A percentile compares a stretch with the other conserved stretches of the same genome.
These are phyloP conservation scores for Tagetes patula DNA, from an alignment of 129 eudicot species.

Conservation along the genomic window DNA sequence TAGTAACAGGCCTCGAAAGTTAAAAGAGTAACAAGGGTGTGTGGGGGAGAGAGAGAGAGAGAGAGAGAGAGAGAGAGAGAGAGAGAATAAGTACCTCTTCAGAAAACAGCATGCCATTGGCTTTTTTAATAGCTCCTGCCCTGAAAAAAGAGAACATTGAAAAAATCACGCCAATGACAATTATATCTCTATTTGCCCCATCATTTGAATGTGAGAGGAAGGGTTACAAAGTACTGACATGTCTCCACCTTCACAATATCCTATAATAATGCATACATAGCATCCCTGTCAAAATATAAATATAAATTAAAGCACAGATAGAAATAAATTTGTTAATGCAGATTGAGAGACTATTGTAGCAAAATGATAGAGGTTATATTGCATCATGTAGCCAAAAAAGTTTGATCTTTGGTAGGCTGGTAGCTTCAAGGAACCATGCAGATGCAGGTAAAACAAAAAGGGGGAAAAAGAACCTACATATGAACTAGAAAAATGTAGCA, in stretches of 20 bases:
- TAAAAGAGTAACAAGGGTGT: background rate
- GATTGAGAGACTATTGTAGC: background rate
- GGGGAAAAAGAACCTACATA: background rate
- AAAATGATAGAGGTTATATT: background rate
- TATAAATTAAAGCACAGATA: background rate
- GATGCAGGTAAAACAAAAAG: background rate
- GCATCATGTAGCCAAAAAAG: background rate
- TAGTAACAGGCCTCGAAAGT: constrained; percentile 7
- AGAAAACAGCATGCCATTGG: constrained; percentile 75
- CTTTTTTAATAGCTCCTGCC: constrained; percentile 88
- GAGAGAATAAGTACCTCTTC: constrained; percentile 66
- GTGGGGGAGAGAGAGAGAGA: background rate
- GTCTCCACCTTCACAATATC: constrained; percentile 99
- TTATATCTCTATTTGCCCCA: constrained; percentile 7
- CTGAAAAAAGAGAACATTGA: constrained; percentile 40
- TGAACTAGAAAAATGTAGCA: constrained; percentile 10
- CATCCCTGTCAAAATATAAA: constrained; percentile 68
- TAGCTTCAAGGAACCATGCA: background rate
- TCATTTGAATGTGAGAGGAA: constrained; percentile 11
- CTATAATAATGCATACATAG: constrained; percentile 94
- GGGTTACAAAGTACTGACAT: constrained; percentile 61
- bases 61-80: background rate
- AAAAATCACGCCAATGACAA: constrained; percentile 12
- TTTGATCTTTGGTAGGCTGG: background rate
- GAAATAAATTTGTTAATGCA: background rate